Evolutionary conservation across 495 filamentous ascomycete species (phyloP), one percentile per base, ranked within the genome.

Genomic region (Podospora tetraspora): DNA sequence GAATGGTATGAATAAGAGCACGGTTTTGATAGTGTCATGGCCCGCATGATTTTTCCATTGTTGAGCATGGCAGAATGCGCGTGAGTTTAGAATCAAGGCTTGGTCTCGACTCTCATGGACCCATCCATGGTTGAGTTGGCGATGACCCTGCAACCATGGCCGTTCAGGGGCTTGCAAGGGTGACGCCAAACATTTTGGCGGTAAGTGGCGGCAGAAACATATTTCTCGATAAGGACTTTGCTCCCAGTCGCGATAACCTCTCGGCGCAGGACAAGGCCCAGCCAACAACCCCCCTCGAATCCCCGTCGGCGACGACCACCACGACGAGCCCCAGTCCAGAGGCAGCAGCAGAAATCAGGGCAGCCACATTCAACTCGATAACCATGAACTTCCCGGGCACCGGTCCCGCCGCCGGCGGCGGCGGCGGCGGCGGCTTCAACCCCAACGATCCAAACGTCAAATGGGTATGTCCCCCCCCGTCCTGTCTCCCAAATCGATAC

Each of bases 371-470:
- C 4, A n/a, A 52, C 16, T n/a, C 43, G 2, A 3, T 1, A 16
- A 63, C 22, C 1, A 75, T 75, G 73, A 75, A 70, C 56, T 69
- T 76, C 64, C 74, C 73, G 12, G 75, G 72, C 8, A 34, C 66
- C 29, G 70, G 70, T 12, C 52, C 57, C 22, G 58, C 63, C 7
- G 64, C 62, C 16, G 68, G 61, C n/a, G 34, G 67, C 59, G 56
- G 22, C 22, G 58, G 43, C n/a, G n/a, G n/a, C 43, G 65, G 67
- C 43, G 71, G 68, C 37, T 79, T 73, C 57, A 76, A 80, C 63
- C 78, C 76, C 12, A 80, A 79, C 56, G 80, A 82, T 68, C 78
- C 80, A 10, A 82, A 79, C 52, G 66, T 82, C 34, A 83, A 82
- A 70, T 68, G 61, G 72, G 71, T 74, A 27, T 19, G 61, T 58